Evolutionary conservation across 1,284 basidiomycete species (phyloP).

Genomic region (Trametes sp.): DNA sequence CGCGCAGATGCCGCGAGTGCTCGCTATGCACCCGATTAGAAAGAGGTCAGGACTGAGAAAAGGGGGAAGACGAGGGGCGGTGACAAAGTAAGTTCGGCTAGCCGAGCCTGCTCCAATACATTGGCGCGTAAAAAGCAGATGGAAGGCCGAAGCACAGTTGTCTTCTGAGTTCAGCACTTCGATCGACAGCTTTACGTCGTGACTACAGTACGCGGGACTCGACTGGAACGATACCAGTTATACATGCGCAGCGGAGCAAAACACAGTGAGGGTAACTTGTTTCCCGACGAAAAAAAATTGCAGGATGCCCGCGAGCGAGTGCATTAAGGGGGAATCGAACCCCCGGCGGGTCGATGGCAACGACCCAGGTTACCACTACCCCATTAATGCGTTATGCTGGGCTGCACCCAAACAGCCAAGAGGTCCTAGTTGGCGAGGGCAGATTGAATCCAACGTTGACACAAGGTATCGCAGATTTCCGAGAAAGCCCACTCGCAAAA

Average conservation of each 20-base stretch:
- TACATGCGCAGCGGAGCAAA: neutral
- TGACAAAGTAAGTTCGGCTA: constrained; percentile 6
- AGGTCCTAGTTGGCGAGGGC: neutral
- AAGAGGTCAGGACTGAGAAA: neutral
- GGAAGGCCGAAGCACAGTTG: neutral
- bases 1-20: too few species aligned
- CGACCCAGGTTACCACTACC: constrained; percentile 37
- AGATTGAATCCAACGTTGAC: neutral
- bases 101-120: neutral
- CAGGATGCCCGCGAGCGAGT: constrained; percentile 3
- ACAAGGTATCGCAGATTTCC: neutral
- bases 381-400: constrained; percentile 27
- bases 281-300: neutral
- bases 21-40: neutral
- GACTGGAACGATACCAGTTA: too few species aligned
- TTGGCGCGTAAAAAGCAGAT: neutral
- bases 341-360: constrained; percentile 69
- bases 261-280: too few species aligned
- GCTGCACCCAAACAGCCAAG: neutral
- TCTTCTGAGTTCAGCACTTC: too few species aligned
- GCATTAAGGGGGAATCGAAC: constrained; percentile 84
- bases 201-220: too few species aligned
- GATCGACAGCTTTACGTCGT: too few species aligned
- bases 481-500: neutral
- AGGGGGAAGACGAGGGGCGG: neutral